Conservation (phyloP, 169 alveolate genomes). For the Eimeria sp. region DNA sequence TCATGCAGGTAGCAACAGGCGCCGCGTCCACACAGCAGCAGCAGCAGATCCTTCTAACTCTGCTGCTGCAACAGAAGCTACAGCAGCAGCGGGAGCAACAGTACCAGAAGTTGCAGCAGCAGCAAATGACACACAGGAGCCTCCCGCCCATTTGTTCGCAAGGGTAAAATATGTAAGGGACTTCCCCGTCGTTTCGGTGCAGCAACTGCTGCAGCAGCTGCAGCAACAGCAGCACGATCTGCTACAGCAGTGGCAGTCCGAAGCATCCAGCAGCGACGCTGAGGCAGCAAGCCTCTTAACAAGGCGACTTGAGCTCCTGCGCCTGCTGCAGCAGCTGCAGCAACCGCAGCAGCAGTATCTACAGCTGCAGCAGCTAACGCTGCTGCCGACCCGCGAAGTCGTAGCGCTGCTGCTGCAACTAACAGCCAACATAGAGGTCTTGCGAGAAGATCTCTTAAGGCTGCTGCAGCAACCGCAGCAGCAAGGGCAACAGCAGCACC, state of each 20-base stretch:
- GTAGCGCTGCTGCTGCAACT: constrained; percentile 20
- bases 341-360: constrained; percentile 40
- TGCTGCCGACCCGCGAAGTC: constrained; percentile 28
- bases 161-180: constrained; percentile 5
- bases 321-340: constrained; percentile 38
- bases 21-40: background rate
- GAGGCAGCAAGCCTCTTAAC: constrained; percentile 9
- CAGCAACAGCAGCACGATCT: constrained; percentile 28
- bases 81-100: background rate
- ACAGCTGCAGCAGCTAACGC: constrained; percentile 49
- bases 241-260: constrained; percentile 44
- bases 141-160: background rate
- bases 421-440: constrained; percentile 4
- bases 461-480: constrained; percentile 13
- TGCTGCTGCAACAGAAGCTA: background rate
- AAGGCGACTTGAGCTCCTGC: background rate
- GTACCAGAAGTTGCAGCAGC: constrained; percentile 18
- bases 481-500: background rate
- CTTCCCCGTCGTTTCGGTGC: background rate
- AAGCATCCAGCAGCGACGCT: background rate
- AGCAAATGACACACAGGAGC: background rate
- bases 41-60: background rate
- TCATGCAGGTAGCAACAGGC: background rate
- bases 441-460: background rate
- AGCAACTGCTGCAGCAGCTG: constrained; percentile 32